A percentile compares a stretch with the other conserved stretches of the same genome.
Evolutionary conservation across 192 early-diverging fungal species (phyloP).

Genomic region (Podila minutissima): DNA sequence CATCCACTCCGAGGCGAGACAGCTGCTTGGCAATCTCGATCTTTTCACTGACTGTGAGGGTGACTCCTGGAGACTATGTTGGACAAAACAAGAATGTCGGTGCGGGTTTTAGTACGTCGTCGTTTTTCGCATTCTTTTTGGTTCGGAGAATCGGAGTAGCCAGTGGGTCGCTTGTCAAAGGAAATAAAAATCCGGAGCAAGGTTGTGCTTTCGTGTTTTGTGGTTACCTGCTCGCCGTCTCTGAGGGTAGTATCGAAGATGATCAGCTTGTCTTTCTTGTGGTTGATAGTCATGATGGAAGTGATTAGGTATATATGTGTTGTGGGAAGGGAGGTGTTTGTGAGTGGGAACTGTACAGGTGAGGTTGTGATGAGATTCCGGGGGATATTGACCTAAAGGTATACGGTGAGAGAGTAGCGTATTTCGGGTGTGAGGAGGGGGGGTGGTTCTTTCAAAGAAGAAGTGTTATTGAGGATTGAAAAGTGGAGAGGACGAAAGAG

Average conservation of each 20-base stretch:
- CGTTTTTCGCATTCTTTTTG: no score
- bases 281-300: slow-evolving; percentile 21
- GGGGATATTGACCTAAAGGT: background rate
- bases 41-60: slow-evolving; percentile 92
- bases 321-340: background rate
- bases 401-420: background rate
- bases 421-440: background rate
- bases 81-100: background rate
- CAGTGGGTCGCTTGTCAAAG: background rate
- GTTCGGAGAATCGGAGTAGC: background rate
- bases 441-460: background rate
- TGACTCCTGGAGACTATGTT: slow-evolving; percentile 92
- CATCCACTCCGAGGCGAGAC: slow-evolving; percentile 93
- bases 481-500: slow-evolving; percentile 1
- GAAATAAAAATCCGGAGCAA: background rate
- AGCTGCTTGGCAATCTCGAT: slow-evolving; percentile 94
- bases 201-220: background rate
- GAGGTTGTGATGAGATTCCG: background rate
- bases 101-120: background rate
- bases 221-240: slow-evolving; percentile 91
- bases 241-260: slow-evolving; percentile 97
- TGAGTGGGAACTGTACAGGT: background rate
- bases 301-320: background rate
- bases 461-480: background rate
- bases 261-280: slow-evolving; percentile 79